phyloP scores from a whole-genome alignment of 2,329 filamentous ascomycete species.

The Diplodia corticola region DNA sequence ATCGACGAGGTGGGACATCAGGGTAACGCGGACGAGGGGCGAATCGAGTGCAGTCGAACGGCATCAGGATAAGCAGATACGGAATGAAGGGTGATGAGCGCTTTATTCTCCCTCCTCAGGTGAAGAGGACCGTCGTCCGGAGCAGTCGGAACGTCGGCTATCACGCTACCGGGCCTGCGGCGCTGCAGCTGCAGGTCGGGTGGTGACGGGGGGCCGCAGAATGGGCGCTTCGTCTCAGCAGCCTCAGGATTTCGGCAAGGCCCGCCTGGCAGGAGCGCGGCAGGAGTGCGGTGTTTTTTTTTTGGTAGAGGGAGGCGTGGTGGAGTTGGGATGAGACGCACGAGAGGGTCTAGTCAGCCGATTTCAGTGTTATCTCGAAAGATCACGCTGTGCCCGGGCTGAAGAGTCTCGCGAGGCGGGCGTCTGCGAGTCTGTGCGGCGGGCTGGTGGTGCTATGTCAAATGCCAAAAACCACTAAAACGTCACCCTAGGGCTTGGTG shows the following conservation, averaged over 20 bases:
- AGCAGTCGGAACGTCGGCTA: background rate
- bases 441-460: conserved; percentile 13
- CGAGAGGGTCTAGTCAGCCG: conserved; percentile 14
- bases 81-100: conserved; percentile 4
- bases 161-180: conserved; percentile 6
- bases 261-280: background rate
- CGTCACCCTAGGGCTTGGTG: conserved; percentile 4
- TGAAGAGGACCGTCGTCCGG: background rate
- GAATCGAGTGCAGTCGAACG: background rate
- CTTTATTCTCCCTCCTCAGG: conserved; percentile 1
- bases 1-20: background rate
- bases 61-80: conserved; percentile 14
- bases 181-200: background rate
- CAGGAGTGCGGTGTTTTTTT: conserved; percentile 11
- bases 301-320: background rate
- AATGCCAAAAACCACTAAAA: background rate
- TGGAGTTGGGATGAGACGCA: conserved; percentile 9
- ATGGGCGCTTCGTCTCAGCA: background rate
- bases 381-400: conserved; percentile 2
- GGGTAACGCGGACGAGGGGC: background rate
- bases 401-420: background rate
- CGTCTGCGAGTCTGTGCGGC: background rate
- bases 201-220: conserved; percentile 1
- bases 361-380: conserved; percentile 21
- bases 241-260: background rate